These are phyloP conservation scores for Yamadazyma nakazawae DNA, from an alignment of 805 yeast genomes.

Conservation along the genomic window DNA sequence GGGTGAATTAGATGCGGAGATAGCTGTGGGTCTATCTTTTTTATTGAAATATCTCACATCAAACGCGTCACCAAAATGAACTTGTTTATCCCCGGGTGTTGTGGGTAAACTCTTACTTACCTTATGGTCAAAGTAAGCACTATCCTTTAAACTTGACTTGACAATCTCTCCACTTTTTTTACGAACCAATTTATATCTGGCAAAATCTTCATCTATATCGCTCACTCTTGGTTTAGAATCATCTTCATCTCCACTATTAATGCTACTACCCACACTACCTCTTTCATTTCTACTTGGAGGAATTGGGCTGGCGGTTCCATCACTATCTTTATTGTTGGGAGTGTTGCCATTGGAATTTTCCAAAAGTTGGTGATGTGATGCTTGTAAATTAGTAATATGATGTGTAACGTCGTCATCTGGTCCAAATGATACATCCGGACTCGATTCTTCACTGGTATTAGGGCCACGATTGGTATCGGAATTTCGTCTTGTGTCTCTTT, in stretches of 20 bases:
- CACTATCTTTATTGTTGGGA: neutral
- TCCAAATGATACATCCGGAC: neutral
- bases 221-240: neutral
- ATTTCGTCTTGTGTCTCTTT: slow-evolving; percentile 8
- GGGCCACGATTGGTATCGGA: slow-evolving; percentile 2
- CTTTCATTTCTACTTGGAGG: neutral
- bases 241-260: slow-evolving; percentile 1
- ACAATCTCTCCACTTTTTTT: slow-evolving; percentile 89
- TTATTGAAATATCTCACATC: slow-evolving; percentile 60
- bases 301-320: neutral
- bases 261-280: neutral
- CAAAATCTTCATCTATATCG: neutral
- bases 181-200: slow-evolving; percentile 46
- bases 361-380: neutral
- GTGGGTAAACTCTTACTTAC: slow-evolving; percentile 35
- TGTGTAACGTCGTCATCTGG: neutral
- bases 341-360: neutral
- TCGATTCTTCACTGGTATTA: neutral
- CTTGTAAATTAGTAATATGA: neutral
- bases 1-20: slow-evolving; percentile 68
- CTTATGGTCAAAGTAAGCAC: slow-evolving; percentile 29
- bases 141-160: slow-evolving; percentile 64
- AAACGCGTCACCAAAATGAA: slow-evolving; percentile 69
- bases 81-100: slow-evolving; percentile 65
- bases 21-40: slow-evolving; percentile 73